phyloP scores from a whole-genome alignment of 306 rosid species.

The Dicorynia guianensis region DNA sequence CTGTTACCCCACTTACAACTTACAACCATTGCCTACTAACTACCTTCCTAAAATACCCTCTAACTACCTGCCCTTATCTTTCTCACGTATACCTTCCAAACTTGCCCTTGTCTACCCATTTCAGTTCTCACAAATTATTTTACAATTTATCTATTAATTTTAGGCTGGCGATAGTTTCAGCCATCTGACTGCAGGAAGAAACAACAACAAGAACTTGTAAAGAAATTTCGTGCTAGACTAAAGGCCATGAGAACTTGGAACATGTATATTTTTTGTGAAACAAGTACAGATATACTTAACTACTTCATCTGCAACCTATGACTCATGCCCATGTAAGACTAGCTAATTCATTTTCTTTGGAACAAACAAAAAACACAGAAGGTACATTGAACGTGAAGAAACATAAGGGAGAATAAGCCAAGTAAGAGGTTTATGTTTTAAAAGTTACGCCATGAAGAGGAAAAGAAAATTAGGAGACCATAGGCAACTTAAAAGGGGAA shows the following conservation, averaged over 20 bases:
- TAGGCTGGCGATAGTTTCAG: not conserved
- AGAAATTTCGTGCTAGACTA: not conserved
- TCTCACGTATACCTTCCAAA: no score
- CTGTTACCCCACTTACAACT: no score
- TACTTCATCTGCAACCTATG: conserved; percentile 23
- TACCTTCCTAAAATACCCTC: no score
- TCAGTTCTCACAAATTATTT: no score
- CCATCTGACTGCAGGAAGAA: conserved; percentile 10
- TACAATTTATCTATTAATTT: not conserved
- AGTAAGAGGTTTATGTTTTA: not conserved
- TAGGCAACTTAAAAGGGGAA: not conserved
- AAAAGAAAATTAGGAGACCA: not conserved
- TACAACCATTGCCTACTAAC: no score
- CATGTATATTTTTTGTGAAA: no score
- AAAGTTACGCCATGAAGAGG: not conserved
- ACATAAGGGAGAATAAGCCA: not conserved
- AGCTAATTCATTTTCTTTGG: conserved; percentile 23
- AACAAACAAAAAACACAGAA: conserved; percentile 2
- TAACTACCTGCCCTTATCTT: no score
- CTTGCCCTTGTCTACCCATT: no score
- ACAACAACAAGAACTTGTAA: conserved; percentile 1
- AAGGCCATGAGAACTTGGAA: no score
- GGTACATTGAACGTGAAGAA: not conserved
- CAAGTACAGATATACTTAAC: no score
- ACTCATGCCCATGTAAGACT: not conserved